Conservation (phyloP, 192 early-diverging fungal species). For the Chytriomyces sp. region DNA sequence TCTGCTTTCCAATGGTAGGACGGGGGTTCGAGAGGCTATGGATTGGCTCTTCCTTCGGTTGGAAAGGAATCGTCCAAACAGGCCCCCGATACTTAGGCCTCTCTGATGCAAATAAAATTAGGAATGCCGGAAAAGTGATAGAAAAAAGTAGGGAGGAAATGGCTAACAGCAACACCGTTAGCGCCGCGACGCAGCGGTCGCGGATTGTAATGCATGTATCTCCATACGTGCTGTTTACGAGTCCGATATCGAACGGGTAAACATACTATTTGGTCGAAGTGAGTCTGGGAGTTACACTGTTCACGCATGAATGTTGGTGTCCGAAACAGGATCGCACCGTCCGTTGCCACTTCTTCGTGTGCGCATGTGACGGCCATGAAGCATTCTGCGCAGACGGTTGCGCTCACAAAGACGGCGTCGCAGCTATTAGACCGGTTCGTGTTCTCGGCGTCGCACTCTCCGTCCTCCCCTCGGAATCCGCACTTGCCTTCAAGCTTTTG, state of each 20-base stretch:
- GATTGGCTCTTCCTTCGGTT: slow-evolving; percentile 89
- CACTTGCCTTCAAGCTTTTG: no score
- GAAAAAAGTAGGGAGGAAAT: not conserved
- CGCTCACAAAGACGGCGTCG: not conserved
- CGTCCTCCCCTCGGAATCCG: not conserved
- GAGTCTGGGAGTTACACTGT: no score
- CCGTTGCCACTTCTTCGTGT: not conserved
- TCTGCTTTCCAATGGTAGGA: slow-evolving; percentile 40
- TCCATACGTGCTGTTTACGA: not conserved
- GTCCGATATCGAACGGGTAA: not conserved
- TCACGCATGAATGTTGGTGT: no score
- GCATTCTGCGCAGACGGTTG: not conserved
- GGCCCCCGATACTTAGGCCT: slow-evolving; percentile 70
- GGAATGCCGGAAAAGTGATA: no score
- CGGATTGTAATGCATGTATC: not conserved
- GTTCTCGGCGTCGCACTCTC: no score
- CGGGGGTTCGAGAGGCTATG: slow-evolving; percentile 81
- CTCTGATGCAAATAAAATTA: slow-evolving; percentile 8
- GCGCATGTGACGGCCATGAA: slow-evolving; percentile 6
- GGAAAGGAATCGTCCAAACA: slow-evolving; percentile 76
- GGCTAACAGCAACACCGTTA: not conserved
- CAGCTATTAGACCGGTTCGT: not conserved
- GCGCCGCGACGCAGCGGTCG: not conserved
- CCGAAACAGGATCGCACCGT: not conserved
- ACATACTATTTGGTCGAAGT: no score